Evolutionary conservation across 2,329 filamentous ascomycete genomes (phyloP).

Genomic region (Nemania sp.): DNA sequence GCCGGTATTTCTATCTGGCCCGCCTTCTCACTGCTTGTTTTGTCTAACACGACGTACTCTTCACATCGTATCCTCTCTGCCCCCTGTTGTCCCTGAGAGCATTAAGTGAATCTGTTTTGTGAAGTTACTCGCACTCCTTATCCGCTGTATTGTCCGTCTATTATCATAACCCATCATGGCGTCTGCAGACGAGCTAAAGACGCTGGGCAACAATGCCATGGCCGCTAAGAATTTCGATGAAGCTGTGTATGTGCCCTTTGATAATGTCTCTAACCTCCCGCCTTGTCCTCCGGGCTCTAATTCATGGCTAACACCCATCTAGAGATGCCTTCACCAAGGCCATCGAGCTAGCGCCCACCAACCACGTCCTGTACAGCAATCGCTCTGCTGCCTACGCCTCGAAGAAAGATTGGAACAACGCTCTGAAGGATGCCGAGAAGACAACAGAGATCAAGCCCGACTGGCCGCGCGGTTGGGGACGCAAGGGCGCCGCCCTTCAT

Average conservation of each 20-base stretch:
- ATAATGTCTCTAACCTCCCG: no score
- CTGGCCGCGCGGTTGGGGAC: constrained; percentile 95
- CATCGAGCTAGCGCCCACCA: constrained; percentile 82
- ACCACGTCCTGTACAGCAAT: constrained; percentile 98
- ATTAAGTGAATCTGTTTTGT: constrained; percentile 2
- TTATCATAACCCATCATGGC: constrained; percentile 49
- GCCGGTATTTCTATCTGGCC: constrained; percentile 16
- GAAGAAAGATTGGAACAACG: constrained; percentile 83
- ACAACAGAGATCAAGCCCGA: constrained; percentile 94
- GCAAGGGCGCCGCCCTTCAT: constrained; percentile 90
- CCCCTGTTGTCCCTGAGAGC: not conserved
- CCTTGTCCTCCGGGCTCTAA: not conserved
- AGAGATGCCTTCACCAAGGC: constrained; percentile 95
- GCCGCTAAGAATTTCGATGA: constrained; percentile 95
- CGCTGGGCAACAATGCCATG: constrained; percentile 98
- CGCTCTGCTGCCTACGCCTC: constrained; percentile 87
- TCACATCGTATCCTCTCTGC: not conserved
- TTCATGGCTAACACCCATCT: constrained; percentile 27
- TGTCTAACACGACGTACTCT: not conserved
- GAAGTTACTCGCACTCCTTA: not conserved
- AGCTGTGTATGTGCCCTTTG: constrained; percentile 80
- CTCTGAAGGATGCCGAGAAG: constrained; percentile 88
- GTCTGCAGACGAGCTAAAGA: constrained; percentile 82
- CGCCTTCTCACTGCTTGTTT: not conserved
- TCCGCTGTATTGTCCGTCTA: not conserved